Base-by-base conservation (phyloP, 768 basidiomycete species). In the Termitomyces sp. region DNA sequence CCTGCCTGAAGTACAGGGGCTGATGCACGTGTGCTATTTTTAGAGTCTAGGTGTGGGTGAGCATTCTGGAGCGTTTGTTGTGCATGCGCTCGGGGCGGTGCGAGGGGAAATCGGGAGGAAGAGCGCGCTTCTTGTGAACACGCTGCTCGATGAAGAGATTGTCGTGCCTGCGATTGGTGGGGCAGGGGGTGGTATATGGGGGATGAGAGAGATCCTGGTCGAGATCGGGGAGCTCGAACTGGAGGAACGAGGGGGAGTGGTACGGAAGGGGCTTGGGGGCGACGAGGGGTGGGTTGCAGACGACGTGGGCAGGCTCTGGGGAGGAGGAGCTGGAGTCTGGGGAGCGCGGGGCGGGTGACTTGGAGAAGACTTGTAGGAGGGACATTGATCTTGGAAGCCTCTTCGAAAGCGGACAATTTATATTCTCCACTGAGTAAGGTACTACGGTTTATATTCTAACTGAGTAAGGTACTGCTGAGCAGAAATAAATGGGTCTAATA, bases 181-280 rank as follows among this genome's bases (percentile, higher is more conserved):
- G 54, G 18, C 70, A 68, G 16, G 61, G 60, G 10, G 66, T 84
- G 74, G 36, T 48, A 41, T 87, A 87, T 0, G 86, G 87, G 7
- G 87, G 84, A 61, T 81, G 81, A 0, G 87, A 87, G 42, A 87
- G 79, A 66, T 88, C 85, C 65, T 86, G 82, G 70, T 86, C 85
- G 8, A 82, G 72, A 71, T 86, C 86, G 0, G 87, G 87, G 24
- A 79, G 72, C 56, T 85, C 83, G 67, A 85, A 87, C 54, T 86
- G 82, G 55, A 88, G 81, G 68, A 87, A 86, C 0, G 80, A 81
- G 28, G 86, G 86, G 10, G 85, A 84, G 55, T 85, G 84, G 70
- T 84, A 87, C 2, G 86, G 87, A 37, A 87, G 80, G 0, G 86
- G 86, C 26, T 81, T 81, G 13, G 87, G 86, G 0, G 85, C 86